These are phyloP conservation scores for Leccinum subrobustum DNA, from an alignment of 1,284 basidiomycete genomes.

Conservation along the genomic window DNA sequence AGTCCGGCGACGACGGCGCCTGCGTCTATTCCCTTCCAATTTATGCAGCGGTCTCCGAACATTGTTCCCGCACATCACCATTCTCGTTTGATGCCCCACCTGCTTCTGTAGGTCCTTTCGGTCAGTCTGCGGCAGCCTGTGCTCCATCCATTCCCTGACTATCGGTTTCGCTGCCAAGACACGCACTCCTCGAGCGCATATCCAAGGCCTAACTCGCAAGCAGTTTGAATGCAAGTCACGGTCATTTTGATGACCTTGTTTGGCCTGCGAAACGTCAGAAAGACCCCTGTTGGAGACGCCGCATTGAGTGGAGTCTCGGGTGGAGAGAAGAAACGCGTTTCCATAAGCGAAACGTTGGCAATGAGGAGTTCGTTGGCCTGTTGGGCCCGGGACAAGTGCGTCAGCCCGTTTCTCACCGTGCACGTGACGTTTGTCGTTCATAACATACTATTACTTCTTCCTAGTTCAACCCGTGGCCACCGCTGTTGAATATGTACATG, in stretches of 20 bases:
- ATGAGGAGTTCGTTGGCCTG: slow-evolving; percentile 43
- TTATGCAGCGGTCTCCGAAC: slow-evolving; percentile 40
- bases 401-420: slow-evolving; percentile 17
- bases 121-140: slow-evolving; percentile 39
- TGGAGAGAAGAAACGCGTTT: slow-evolving; percentile 76
- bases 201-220: slow-evolving; percentile 43
- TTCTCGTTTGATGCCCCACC: slow-evolving; percentile 47
- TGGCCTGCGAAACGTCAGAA: slow-evolving; percentile 62
- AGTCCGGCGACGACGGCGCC: slow-evolving; percentile 37
- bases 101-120: slow-evolving; percentile 44
- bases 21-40: slow-evolving; percentile 43
- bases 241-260: slow-evolving; percentile 66
- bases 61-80: slow-evolving; percentile 36
- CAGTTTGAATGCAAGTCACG: slow-evolving; percentile 45
- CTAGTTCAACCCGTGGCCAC: too few species aligned
- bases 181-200: slow-evolving; percentile 52
- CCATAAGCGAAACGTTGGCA: slow-evolving; percentile 53
- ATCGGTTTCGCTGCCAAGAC: slow-evolving; percentile 62
- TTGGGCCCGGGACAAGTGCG: slow-evolving; percentile 57
- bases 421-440: not conserved
- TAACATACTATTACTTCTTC: too few species aligned
- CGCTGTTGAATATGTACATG: slow-evolving; percentile 59
- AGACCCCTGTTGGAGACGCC: slow-evolving; percentile 72
- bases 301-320: slow-evolving; percentile 77
- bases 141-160: slow-evolving; percentile 47